Evolutionary conservation across 257 asterid species (phyloP).

Genomic region (Fraxinus anomala): DNA sequence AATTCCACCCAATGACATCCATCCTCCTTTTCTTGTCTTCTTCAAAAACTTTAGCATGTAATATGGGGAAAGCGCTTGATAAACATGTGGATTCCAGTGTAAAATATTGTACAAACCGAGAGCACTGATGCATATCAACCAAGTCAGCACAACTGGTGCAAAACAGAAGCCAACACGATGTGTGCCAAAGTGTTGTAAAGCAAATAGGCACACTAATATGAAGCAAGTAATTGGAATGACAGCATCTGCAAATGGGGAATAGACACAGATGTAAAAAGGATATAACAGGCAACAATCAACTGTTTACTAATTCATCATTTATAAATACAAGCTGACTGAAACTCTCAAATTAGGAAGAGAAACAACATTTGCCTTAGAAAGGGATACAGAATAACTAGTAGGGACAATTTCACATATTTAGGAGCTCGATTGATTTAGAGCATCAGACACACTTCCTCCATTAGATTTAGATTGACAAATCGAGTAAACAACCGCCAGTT

Average conservation of each 20-base stretch:
- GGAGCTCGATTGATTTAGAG: too few species aligned
- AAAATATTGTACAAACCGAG: constrained; percentile 83
- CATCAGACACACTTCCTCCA: too few species aligned
- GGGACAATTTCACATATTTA: too few species aligned
- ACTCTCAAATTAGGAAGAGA: background rate
- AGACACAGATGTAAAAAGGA: constrained; percentile 10
- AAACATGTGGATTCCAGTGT: constrained; percentile 82
- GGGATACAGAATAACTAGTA: background rate
- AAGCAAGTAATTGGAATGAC: constrained; percentile 94
- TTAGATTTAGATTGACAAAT: too few species aligned
- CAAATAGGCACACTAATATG: constrained; percentile 88
- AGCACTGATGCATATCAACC: constrained; percentile 82
- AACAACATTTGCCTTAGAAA: background rate
- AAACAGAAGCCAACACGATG: constrained; percentile 83
- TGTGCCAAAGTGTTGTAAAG: constrained; percentile 93
- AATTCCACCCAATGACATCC: constrained; percentile 98
- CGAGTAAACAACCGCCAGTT: too few species aligned
- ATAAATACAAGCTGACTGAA: background rate
- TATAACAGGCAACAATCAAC: background rate
- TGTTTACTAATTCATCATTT: background rate
- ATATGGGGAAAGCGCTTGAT: constrained; percentile 85
- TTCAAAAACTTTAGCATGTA: constrained; percentile 85
- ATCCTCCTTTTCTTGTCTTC: constrained; percentile 91
- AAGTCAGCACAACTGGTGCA: constrained; percentile 78
- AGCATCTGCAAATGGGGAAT: constrained; percentile 70